Evolutionary conservation across 371 early-diverging fungal genomes (phyloP), one percentile per base, ranked within the genome.

Genomic region (Dichotomocladium elegans): DNA sequence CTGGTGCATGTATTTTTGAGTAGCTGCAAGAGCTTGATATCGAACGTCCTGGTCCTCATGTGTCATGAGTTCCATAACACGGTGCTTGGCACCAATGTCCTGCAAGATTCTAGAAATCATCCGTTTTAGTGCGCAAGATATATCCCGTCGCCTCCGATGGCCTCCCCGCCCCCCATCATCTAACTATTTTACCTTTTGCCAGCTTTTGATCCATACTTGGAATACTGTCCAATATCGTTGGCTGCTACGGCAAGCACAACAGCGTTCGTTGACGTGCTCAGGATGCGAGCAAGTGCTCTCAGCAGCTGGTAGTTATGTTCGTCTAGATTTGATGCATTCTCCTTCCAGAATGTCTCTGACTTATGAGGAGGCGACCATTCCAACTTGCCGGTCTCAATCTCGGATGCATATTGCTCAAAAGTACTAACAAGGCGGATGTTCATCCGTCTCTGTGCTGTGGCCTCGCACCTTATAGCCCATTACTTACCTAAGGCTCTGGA

Each of bases 1-100:
- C 37, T 52, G 53, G 26, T 52, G 53, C 53, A 52, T 52, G 55
- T 86, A 86, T 72, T 89, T 89, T 69, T 96, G 96, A 41, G 90
- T 89, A 14, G 95, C 92, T 37, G 88, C 58, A 37, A 96, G 78
- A 24, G 95, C 94, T 58, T 94, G 90, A 64, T 95, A 95, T 64
- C 90, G 78, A 35, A 96, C 95, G 63, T 92, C 93, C 17, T 82
- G 68, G 56, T 89, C 81, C 42, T 84, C 85, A 57, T 89, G 86
- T 12, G 90, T 80, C 95, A 98, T 96, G 47, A 96, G 77, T 63
- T 89, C 92, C 97, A 98, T 96, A 51, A 96, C 86, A 41, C 86
- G 81, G 31, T 90, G 85, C 76, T 98, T 98, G 28, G 92, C 92
- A 29, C 97, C 96, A 48, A 89, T 81, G 12, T 91, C 87, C 61